Base-by-base conservation (phyloP, 2,329 filamentous ascomycete species). In the Calcarisporium arbuscula region DNA sequence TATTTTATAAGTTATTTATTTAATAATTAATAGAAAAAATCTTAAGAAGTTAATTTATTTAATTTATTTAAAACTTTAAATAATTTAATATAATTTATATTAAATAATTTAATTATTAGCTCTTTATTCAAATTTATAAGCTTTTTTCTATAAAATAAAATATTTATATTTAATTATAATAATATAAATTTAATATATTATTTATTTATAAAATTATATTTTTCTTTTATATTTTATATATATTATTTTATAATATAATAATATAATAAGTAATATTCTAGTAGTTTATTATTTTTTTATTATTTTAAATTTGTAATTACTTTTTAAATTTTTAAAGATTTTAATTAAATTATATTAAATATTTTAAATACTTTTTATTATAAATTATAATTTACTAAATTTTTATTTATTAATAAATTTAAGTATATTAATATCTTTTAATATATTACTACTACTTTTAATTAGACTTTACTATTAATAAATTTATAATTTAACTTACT, bases 111-210 rank as follows among this genome's bases (percentile, higher is more conserved):
- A 25, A 9, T 25, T 9, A 25, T 25, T 9, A 25, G n/a, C 8
- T 25, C n/a, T n/a, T 25, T 25, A 9, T 25, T 25, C 8, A 25
- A 9, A 25, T 25, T 25, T 9, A 25, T 8, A 9, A 25, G 8
- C n/a, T 25, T 25, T 9, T 9, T 9, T 25, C 8, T 16, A 19
- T 31, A 31, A 31, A 10, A 20, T 16, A 28, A 31, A 14, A 30
- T 27, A 18, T 25, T 16, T 16, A 18, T 10, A 34, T 34, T 34
- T 25, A 18, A 21, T 14, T 28, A 32, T 39, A 31, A 28, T 5
- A 28, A 34, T 33, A 18, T 20, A 29, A 34, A 31, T 25, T 25
- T 25, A 25, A 9, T 25, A 25, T 9, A 25, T 9, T 25, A 25
- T 9, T 9, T 9, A 9, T 25, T 9, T 25, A 25, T 25, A 25